Conservation (phyloP, 164 flowering plant species). For the Buxus sempervirens region DNA sequence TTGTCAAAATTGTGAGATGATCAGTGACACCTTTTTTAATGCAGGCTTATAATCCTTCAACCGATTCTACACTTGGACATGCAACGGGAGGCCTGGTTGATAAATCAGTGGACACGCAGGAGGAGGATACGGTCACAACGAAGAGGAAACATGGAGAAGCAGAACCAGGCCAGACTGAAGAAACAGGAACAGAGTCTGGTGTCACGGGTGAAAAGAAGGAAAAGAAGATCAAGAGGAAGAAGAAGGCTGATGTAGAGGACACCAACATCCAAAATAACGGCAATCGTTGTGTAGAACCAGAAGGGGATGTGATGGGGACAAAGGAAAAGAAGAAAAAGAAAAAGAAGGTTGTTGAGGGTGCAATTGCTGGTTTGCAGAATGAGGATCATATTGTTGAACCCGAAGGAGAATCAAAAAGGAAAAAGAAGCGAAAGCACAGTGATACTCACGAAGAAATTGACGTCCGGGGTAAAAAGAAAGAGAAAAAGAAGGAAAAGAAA, state of each 20-base stretch:
- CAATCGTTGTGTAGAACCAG: constrained; percentile 15
- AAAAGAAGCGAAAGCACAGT: constrained; percentile 50
- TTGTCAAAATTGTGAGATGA: neutral
- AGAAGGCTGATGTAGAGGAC: constrained; percentile 24
- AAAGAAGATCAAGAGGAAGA: constrained; percentile 45
- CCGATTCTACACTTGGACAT: constrained; percentile 53
- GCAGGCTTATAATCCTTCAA: constrained; percentile 75
- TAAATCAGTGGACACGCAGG: constrained; percentile 7
- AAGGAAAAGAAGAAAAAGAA: no score
- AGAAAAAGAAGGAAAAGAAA: constrained; percentile 44
- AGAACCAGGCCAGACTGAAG: constrained; percentile 13
- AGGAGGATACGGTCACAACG: constrained; percentile 15
- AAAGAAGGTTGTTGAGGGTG: no score
- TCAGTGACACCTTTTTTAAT: constrained; percentile 7
- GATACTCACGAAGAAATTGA: constrained; percentile 31
- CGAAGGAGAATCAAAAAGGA: constrained; percentile 24
- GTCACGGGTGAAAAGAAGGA: constrained; percentile 23
- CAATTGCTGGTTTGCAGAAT: no score
- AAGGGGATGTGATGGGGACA: constrained; percentile 10
- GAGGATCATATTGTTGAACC: no score
- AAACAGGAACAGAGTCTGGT: constrained; percentile 17
- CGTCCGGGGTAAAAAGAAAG: constrained; percentile 31
- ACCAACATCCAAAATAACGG: constrained; percentile 11
- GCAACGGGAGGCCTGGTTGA: constrained; percentile 8
- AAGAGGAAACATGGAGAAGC: constrained; percentile 31